A percentile compares a stretch with the other conserved stretches of the same genome.
Conservation (phyloP, 1,139 yeast genomes). For the Suhomyces atakaporum region DNA sequence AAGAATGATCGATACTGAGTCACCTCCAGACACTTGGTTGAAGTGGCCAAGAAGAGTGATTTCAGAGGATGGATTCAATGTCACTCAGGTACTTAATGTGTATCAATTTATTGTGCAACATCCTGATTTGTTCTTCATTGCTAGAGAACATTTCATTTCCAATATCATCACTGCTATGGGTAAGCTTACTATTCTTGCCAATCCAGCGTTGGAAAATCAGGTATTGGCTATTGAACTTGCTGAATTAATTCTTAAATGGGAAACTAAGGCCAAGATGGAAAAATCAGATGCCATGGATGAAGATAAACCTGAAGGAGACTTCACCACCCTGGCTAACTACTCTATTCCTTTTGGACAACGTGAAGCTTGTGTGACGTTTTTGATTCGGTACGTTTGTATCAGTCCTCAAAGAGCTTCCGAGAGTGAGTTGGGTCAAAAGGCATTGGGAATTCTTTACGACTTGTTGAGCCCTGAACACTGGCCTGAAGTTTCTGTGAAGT, state of each 20-base stretch:
- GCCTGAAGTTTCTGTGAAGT: conserved; percentile 84
- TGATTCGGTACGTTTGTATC: conserved; percentile 85
- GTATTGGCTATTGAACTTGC: conserved; percentile 86
- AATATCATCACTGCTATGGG: conserved; percentile 95
- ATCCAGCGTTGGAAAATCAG: conserved; percentile 81
- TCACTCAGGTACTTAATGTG: conserved; percentile 81
- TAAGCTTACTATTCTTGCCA: conserved; percentile 77
- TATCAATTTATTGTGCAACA: conserved; percentile 90
- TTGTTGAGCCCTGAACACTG: conserved; percentile 73
- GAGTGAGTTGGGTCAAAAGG: conserved; percentile 78
- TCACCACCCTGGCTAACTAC: conserved; percentile 48
- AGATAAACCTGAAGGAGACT: conserved; percentile 24
- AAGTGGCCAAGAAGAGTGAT: conserved; percentile 94
- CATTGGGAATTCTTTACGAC: conserved; percentile 72
- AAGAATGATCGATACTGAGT: conserved; percentile 57
- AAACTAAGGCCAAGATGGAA: conserved; percentile 47
- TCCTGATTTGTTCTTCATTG: conserved; percentile 78
- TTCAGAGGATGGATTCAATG: conserved; percentile 85
- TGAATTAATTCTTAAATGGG: conserved; percentile 86
- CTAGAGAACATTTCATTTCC: conserved; percentile 86
- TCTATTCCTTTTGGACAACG: conserved; percentile 76
- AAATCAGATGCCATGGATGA: conserved; percentile 18
- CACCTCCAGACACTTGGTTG: conserved; percentile 73
- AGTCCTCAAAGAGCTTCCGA: conserved; percentile 86
- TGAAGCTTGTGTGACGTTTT: conserved; percentile 89